phyloP scores from a whole-genome alignment of 768 basidiomycete genomes.

The Mrakia gelida region DNA sequence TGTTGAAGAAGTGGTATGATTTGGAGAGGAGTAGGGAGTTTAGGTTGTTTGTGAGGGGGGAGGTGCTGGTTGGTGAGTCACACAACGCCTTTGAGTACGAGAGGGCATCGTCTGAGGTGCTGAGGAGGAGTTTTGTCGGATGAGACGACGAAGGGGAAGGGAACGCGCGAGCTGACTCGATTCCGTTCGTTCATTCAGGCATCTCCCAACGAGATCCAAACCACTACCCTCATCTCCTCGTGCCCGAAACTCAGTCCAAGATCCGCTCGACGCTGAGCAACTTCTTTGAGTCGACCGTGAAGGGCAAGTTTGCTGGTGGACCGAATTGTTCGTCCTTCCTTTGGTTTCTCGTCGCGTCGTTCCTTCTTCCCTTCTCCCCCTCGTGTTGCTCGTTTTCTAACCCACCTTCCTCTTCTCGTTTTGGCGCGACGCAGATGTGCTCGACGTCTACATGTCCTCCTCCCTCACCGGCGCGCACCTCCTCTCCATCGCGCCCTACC shows the following conservation, averaged over 20 bases:
- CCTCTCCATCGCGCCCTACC: conserved; percentile 87
- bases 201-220: conserved; percentile 84
- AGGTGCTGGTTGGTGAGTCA: conserved; percentile 62
- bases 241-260: conserved; percentile 53
- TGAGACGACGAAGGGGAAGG: too few relatives aligned
- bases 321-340: conserved; percentile 64
- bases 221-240: conserved; percentile 79
- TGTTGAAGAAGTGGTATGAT: conserved; percentile 84
- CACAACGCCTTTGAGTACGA: too few relatives aligned
- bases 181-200: conserved; percentile 48
- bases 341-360: neutral
- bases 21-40: conserved; percentile 79
- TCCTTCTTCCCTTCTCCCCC: neutral
- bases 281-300: conserved; percentile 69
- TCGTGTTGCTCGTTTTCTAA: too few relatives aligned
- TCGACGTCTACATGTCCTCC: conserved; percentile 83
- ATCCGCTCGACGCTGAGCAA: conserved; percentile 54
- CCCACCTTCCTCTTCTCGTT: neutral
- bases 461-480: conserved; percentile 71
- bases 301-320: conserved; percentile 55
- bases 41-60: conserved; percentile 79
- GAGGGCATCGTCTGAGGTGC: too few relatives aligned
- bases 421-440: conserved; percentile 55
- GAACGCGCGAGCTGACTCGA: neutral
- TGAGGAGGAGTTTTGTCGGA: too few relatives aligned